These are phyloP conservation scores for Epichloe coenophiala DNA, from an alignment of 2,329 filamentous ascomycete species.

Conservation along the genomic window DNA sequence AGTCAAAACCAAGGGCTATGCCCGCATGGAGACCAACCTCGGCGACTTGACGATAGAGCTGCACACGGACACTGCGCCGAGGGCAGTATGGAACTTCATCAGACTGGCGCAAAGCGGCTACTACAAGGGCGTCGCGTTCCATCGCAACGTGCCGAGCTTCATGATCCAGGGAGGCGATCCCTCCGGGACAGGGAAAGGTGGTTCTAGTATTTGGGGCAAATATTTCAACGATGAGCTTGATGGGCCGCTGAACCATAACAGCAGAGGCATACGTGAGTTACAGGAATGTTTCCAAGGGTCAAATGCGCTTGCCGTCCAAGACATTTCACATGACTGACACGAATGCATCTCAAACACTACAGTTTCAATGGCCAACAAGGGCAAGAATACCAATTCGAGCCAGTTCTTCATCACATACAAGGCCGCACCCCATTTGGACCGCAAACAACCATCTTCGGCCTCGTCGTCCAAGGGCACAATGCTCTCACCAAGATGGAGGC, in stretches of 20 bases:
- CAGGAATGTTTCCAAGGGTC: neutral
- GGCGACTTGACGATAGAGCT: conserved; percentile 82
- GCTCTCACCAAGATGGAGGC: conserved; percentile 65
- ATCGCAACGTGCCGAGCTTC: conserved; percentile 88
- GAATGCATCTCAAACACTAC: neutral
- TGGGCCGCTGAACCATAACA: conserved; percentile 71
- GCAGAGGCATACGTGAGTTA: conserved; percentile 47
- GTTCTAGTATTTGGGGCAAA: conserved; percentile 82
- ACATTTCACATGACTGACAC: neutral
- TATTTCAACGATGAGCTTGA: conserved; percentile 92
- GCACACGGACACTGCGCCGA: conserved; percentile 79
- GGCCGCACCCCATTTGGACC: conserved; percentile 70
- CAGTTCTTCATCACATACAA: conserved; percentile 95
- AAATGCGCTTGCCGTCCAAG: neutral
- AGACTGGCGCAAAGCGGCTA: conserved; percentile 79
- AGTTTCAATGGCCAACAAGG: conserved; percentile 91
- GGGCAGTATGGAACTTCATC: conserved; percentile 95
- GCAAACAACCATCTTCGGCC: conserved; percentile 96
- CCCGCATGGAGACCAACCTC: conserved; percentile 71
- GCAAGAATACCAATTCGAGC: conserved; percentile 90
- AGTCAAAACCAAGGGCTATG: conserved; percentile 84
- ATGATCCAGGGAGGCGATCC: conserved; percentile 98
- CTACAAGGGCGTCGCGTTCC: conserved; percentile 73
- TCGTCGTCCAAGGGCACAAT: conserved; percentile 63
- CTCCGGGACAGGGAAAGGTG: conserved; percentile 82